These are phyloP conservation scores for Cicer bijugum DNA, from an alignment of 306 rosid genomes.

Conservation along the genomic window DNA sequence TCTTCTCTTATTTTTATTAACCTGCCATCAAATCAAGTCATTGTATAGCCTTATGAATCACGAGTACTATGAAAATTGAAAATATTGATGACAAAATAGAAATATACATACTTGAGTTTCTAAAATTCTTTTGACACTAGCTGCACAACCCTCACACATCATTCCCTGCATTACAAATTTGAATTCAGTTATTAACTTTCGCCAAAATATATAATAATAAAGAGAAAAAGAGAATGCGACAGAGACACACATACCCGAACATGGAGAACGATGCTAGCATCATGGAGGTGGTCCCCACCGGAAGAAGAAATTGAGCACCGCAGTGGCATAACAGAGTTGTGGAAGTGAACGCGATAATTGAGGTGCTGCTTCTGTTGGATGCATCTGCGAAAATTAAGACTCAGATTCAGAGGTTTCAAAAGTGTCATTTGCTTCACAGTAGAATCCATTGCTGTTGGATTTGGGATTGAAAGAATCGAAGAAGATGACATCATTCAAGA, in stretches of 20 bases:
- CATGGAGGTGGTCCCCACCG: background rate
- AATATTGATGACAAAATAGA: background rate
- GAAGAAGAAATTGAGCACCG: slow-evolving; percentile 24
- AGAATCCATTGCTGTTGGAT: slow-evolving; percentile 23
- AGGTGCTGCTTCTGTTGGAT: slow-evolving; percentile 9
- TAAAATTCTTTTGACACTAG: slow-evolving; percentile 72
- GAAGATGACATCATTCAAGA: slow-evolving; percentile 16
- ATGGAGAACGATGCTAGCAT: slow-evolving; percentile 40
- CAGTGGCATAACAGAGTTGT: background rate
- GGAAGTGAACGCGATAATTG: background rate
- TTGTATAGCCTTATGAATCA: too few relatives aligned
- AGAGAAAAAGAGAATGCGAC: background rate
- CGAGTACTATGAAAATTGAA: background rate
- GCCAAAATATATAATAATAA: too few relatives aligned
- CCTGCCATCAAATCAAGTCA: too few relatives aligned
- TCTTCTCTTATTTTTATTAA: too few relatives aligned
- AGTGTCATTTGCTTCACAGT: background rate
- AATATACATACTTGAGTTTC: slow-evolving; percentile 67
- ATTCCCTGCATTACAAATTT: slow-evolving; percentile 51
- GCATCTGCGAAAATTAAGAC: background rate
- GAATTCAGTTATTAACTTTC: background rate
- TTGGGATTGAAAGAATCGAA: background rate
- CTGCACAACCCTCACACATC: slow-evolving; percentile 84
- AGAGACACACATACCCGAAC: slow-evolving; percentile 30
- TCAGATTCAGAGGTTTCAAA: slow-evolving; percentile 36